Evolutionary conservation across 257 asterid species (phyloP).

Genomic region (Rehmannia glutinosa): DNA sequence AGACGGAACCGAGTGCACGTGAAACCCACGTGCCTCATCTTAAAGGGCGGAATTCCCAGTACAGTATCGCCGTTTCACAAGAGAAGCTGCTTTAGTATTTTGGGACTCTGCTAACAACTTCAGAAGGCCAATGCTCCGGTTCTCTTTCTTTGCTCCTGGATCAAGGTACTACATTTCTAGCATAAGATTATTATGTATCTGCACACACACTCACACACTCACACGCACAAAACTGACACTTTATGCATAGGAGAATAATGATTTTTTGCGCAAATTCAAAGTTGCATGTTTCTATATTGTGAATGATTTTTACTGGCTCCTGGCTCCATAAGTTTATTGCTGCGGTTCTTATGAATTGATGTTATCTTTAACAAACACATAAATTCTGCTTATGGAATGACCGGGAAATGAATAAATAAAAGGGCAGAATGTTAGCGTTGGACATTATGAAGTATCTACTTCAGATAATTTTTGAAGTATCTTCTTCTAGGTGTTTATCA

Average conservation of each 20-base stretch:
- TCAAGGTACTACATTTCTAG: slow-evolving; percentile 30
- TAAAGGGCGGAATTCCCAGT: background rate
- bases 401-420: too few species aligned
- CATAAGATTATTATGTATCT: background rate
- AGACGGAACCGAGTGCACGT: background rate
- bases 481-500: too few species aligned
- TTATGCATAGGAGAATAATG: background rate
- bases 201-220: background rate
- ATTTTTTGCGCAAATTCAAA: background rate
- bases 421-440: too few species aligned
- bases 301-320: background rate
- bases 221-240: too few species aligned
- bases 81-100: background rate
- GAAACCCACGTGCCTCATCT: slow-evolving; percentile 15
- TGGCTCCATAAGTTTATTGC: background rate
- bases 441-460: too few species aligned
- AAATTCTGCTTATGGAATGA: background rate
- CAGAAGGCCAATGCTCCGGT: slow-evolving; percentile 34
- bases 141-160: slow-evolving; percentile 37
- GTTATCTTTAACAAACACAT: background rate
- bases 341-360: background rate
- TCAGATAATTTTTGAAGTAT: too few species aligned
- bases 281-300: background rate
- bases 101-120: background rate
- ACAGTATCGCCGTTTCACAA: background rate